Evolutionary conservation across 2,329 filamentous ascomycete genomes (phyloP).

Genomic region (Pyricularia pennisetigena): DNA sequence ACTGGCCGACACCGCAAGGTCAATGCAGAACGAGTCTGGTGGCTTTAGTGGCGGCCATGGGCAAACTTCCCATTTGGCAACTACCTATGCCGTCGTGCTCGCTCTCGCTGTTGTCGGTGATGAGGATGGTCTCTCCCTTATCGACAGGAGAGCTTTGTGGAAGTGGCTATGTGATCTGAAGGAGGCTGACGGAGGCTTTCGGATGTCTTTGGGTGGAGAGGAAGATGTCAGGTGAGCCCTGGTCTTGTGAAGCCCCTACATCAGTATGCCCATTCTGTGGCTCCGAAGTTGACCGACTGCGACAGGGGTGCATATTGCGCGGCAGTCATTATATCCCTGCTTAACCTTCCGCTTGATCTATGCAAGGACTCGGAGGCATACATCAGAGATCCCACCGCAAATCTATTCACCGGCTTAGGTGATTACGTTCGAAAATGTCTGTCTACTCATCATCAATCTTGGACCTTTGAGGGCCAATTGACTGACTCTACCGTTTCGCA

Average conservation of each 20-base stretch:
- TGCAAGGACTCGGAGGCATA: slow-evolving; percentile 61
- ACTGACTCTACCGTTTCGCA: neutral
- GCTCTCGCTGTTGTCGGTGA: slow-evolving; percentile 72
- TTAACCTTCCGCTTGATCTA: slow-evolving; percentile 74
- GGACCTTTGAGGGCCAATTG: neutral
- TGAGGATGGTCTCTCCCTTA: slow-evolving; percentile 58
- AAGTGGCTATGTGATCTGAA: slow-evolving; percentile 82
- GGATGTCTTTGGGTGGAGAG: slow-evolving; percentile 77
- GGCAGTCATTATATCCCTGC: slow-evolving; percentile 70
- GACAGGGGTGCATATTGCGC: slow-evolving; percentile 83
- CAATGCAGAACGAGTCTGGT: slow-evolving; percentile 73
- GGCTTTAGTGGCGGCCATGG: slow-evolving; percentile 94
- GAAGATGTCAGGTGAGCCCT: slow-evolving; percentile 71
- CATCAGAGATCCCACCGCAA: slow-evolving; percentile 47
- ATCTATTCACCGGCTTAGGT: slow-evolving; percentile 62
- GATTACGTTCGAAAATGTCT: slow-evolving; percentile 75
- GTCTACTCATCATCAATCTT: slow-evolving; percentile 19
- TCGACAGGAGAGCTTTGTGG: slow-evolving; percentile 83
- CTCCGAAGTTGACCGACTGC: neutral
- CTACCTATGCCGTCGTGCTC: slow-evolving; percentile 77
- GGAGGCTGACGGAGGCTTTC: slow-evolving; percentile 81
- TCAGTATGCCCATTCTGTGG: neutral
- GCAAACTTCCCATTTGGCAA: slow-evolving; percentile 79
- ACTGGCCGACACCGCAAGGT: slow-evolving; percentile 64
- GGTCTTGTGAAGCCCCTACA: neutral